phyloP scores from a whole-genome alignment of 495 filamentous ascomycete genomes.

The Margaritispora aquatica region DNA sequence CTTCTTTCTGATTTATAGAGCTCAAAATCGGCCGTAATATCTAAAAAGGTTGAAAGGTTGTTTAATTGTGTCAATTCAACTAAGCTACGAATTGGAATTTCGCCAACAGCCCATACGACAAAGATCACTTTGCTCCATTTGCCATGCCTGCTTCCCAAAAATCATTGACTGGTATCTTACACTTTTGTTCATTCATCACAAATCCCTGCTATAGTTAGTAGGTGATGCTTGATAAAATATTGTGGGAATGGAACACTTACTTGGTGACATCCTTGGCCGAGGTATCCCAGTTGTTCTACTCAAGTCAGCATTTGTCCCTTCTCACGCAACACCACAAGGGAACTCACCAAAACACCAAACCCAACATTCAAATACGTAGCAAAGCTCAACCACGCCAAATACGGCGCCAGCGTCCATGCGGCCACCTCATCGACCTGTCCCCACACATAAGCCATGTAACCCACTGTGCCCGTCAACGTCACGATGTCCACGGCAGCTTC shows the following conservation, averaged over 20 bases:
- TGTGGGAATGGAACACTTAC: too few relatives aligned
- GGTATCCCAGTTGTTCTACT: conserved; percentile 64
- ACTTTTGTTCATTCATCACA: background rate
- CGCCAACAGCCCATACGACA: too few relatives aligned
- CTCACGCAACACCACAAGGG: background rate
- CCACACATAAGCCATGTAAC: conserved; percentile 68
- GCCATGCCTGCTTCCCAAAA: background rate
- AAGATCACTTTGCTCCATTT: too few relatives aligned
- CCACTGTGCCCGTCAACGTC: conserved; percentile 60
- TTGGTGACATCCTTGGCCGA: conserved; percentile 30
- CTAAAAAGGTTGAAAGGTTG: too few relatives aligned
- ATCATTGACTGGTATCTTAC: background rate
- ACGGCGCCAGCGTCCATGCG: conserved; percentile 65
- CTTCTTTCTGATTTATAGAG: too few relatives aligned
- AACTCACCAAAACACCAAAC: conserved; percentile 49
- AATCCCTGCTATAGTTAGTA: background rate
- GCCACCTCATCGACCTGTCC: conserved; percentile 63
- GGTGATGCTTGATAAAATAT: background rate
- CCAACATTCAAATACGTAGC: conserved; percentile 74
- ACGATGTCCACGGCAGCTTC: conserved; percentile 72
- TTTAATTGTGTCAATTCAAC: too few relatives aligned
- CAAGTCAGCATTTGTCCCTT: background rate
- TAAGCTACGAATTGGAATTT: too few relatives aligned
- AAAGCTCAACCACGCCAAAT: conserved; percentile 65
- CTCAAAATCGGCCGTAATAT: too few relatives aligned